Base-by-base conservation (phyloP, 73 alveolate species). In the Paramecium pentaurelia region DNA sequence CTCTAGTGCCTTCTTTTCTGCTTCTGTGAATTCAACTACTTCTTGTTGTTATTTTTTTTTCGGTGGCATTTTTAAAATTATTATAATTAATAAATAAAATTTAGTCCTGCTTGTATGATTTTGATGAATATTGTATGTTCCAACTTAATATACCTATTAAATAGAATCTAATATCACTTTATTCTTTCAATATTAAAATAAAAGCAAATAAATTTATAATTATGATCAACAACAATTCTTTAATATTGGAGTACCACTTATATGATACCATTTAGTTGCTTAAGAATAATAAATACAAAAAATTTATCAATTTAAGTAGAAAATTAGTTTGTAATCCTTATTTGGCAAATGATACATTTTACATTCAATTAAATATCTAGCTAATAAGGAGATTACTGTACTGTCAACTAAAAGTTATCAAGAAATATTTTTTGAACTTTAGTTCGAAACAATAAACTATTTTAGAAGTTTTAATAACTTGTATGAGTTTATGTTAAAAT, bases 1-100 rank as follows among this genome's bases (percentile, higher is more conserved):
- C 51, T 80, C 91, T 8, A 80, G 27, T 80, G 91, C 91, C 34
- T 80, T 80, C 75, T 80, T 80, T 36, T 80, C 91, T 80, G 91
- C 91, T 80, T 80, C 91, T 6, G 91, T 80, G 58, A 80, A 80
- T 80, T 80, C 91, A 80, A 73, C 60, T 16, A 73, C 87, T 38
- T 73, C 87, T 12, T 32, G 2, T 12, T 64, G 22, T 64, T 64
- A 34, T 64, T 64, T 64, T 34, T 64, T 64, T 64, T 64, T 64
- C 1, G 70, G 70, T 64, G 84, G 51, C 84, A 64, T 64, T 64
- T 22, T 22, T 30, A 14, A 64, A 32, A 12, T 64, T 28, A 30
- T 64, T 64, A 64, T 32, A n/a, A 54, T 54, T 54, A 18, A 54
- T 54, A 18, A 54, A 54, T 54, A 54, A 54, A 54, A 18, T n/a